Conservation (phyloP, 208 protist species). For the Lotmaria passim region DNA sequence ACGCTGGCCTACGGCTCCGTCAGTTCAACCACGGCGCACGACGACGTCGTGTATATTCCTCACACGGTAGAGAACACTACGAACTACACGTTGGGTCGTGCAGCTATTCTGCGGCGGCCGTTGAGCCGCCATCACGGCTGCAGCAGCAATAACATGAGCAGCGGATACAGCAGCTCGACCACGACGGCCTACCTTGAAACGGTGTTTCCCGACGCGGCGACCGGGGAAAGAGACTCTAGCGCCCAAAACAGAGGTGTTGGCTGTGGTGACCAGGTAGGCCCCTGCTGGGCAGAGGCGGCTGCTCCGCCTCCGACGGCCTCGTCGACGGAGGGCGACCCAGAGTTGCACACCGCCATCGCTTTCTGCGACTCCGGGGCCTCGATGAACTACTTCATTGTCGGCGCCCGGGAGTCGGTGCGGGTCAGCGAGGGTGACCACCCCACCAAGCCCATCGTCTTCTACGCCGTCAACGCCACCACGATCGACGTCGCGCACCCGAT, state of each 20-base stretch:
- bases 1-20: slow-evolving; percentile 12
- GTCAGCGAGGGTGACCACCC: slow-evolving; percentile 2
- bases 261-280: too few species aligned
- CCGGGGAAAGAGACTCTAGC: too few species aligned
- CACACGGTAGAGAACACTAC: background rate
- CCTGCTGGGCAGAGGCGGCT: too few species aligned
- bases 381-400: background rate
- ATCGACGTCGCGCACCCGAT: slow-evolving; percentile 5
- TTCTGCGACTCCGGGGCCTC: slow-evolving; percentile 12
- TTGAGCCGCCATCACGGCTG: too few species aligned
- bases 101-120: background rate
- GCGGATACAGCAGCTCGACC: background rate
- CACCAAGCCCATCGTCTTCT: background rate
- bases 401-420: background rate
- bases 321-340: background rate
- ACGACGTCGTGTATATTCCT: slow-evolving; percentile 14
- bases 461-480: slow-evolving; percentile 12
- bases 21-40: background rate
- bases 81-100: slow-evolving; percentile 1
- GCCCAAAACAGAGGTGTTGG: too few species aligned
- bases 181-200: too few species aligned
- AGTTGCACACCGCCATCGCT: slow-evolving; percentile 17
- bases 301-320: too few species aligned
- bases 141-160: too few species aligned
- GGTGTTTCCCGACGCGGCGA: too few species aligned